Evolutionary conservation across 148 eudicot species (phyloP), one percentile per base, ranked within the genome.

Genomic region (Spergularia marina): DNA sequence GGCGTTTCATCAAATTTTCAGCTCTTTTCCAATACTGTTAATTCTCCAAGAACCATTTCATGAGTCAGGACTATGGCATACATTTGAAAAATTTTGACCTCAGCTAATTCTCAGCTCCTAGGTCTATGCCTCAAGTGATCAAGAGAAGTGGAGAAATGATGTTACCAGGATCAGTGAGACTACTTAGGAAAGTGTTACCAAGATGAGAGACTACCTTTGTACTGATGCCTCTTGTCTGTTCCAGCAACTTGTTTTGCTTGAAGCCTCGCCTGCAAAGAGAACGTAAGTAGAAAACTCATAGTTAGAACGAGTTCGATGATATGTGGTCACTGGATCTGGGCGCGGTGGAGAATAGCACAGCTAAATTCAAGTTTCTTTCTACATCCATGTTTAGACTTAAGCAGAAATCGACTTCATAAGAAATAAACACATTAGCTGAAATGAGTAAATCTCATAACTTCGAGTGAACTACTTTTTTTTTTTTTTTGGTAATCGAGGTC

Each of bases 171-270:
- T 11, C 3, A 30, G 40, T 36, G 54, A 36, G 23, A 56, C 20
- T 17, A 55, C 30, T 72, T 25, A 41, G 15, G 21, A 47, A 20
- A 69, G 15, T 23, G 7, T 53, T 23, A 53, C 8, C 25, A 4
- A 69, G 49, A 64, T 17, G 21, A 44, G 41, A 5, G 67, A 82
- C 74, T 69, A 90, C 98, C 98, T 90, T 85, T 85, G 80, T 95
- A 95, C 16, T 95, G 94, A 75, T 79, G 96, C 81, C 85, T 86
- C 76, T 87, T 92, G 86, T 95, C 98, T 68, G 77, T 83, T n/a
- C 88, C 86, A 64, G 75, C 78, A 60, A 74, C 80, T 84, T 92
- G 97, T 86, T 86, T 95, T 57, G 96, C 97, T 84, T 95, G 98
- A 79, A 95, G 96, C 79, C 98, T 89, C 18, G 98, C 70, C 98